Evolutionary conservation across 2,329 filamentous ascomycete genomes (phyloP).

Genomic region (Eurotiales sp.): DNA sequence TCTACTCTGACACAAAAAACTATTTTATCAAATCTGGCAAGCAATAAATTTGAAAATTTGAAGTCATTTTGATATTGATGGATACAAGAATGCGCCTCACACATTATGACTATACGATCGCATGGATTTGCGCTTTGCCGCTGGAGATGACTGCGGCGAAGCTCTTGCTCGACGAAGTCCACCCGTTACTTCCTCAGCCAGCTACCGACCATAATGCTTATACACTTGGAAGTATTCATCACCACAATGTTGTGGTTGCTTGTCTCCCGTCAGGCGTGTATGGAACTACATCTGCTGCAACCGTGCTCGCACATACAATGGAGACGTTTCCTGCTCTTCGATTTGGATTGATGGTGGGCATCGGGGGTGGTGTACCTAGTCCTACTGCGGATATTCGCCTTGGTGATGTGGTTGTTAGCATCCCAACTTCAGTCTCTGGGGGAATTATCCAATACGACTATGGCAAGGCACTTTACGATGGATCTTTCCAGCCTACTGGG

Average conservation of each 20-base stretch:
- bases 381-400: conserved; percentile 19
- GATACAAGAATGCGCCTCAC: background rate
- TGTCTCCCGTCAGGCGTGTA: conserved; percentile 22
- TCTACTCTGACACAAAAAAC: no score
- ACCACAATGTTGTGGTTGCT: conserved; percentile 23
- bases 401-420: conserved; percentile 23
- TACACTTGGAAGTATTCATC: conserved; percentile 18
- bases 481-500: background rate
- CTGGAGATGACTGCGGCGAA: conserved; percentile 2
- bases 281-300: background rate
- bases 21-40: no score
- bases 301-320: background rate
- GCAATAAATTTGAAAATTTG: no score
- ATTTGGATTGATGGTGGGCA: conserved; percentile 42
- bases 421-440: background rate
- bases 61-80: no score
- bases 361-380: conserved; percentile 24
- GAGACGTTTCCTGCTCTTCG: conserved; percentile 20
- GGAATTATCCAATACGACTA: conserved; percentile 14
- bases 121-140: background rate
- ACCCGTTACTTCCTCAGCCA: background rate
- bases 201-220: conserved; percentile 22
- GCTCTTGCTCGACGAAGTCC: conserved; percentile 13
- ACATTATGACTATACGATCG: background rate
- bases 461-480: background rate